Evolutionary conservation across 176 grass and related monocot species (phyloP).

Genomic region (Coix lacrymajobi): DNA sequence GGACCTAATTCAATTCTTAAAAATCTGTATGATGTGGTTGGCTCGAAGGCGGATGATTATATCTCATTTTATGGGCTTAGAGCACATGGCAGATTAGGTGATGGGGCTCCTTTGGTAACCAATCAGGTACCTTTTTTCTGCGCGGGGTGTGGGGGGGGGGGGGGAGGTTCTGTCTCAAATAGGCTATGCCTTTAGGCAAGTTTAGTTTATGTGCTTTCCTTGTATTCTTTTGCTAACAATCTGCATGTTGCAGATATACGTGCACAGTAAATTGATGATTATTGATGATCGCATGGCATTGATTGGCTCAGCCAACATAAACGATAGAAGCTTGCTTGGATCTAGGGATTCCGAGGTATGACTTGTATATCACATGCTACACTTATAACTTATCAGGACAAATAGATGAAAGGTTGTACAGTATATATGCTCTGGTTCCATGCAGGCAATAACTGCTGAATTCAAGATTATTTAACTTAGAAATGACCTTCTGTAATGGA

Average conservation of each 20-base stretch:
- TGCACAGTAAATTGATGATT: constrained; percentile 93
- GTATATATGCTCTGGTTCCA: neutral
- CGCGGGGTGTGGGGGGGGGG: no score
- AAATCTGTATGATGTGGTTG: constrained; percentile 59
- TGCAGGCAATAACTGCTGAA: neutral
- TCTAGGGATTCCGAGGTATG: constrained; percentile 89
- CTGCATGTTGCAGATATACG: constrained; percentile 57
- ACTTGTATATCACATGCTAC: neutral
- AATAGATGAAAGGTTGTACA: constrained; percentile 1
- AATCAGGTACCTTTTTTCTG: constrained; percentile 48
- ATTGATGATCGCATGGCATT: constrained; percentile 65
- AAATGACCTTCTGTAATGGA: neutral
- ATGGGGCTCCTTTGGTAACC: constrained; percentile 60
- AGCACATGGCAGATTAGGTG: constrained; percentile 58
- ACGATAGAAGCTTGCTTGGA: constrained; percentile 83
- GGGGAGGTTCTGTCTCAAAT: neutral
- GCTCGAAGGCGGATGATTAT: constrained; percentile 64
- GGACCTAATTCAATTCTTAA: constrained; percentile 74
- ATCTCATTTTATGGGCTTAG: constrained; percentile 89
- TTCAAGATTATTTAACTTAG: neutral
- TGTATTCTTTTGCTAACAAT: constrained; percentile 2
- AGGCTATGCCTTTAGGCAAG: constrained; percentile 9
- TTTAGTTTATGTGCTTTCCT: neutral
- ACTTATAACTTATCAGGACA: neutral
- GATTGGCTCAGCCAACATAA: constrained; percentile 90